Percentiles rank a stretch among this genome's conserved stretches.
Conservation (phyloP, 2,329 filamentous ascomycete genomes). For the Lachnellula hyalina region DNA sequence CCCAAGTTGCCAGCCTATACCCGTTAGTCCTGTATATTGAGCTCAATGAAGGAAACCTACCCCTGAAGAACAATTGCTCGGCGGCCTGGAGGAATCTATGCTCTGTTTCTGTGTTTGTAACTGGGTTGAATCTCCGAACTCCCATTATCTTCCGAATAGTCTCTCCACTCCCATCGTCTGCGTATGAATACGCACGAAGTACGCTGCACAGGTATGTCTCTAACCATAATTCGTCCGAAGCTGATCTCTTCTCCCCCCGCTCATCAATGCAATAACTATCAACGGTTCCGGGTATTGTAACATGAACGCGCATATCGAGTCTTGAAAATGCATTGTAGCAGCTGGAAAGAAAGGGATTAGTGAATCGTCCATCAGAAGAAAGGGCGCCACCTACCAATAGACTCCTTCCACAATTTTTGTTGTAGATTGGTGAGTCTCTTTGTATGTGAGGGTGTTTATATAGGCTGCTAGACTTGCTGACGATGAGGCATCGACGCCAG, state of each 20-base stretch:
- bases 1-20: conserved; percentile 81
- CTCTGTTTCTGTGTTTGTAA: conserved; percentile 97
- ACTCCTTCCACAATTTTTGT: conserved; percentile 87
- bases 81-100: conserved; percentile 93
- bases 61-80: conserved; percentile 90
- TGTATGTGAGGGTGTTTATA: conserved; percentile 95
- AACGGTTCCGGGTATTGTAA: conserved; percentile 92
- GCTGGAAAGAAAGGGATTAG: conserved; percentile 37
- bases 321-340: conserved; percentile 99
- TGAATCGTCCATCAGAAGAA: not conserved
- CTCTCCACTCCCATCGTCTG: conserved; percentile 90
- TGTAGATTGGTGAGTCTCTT: conserved; percentile 70
- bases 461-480: conserved; percentile 96
- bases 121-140: conserved; percentile 94
- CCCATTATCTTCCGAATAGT: conserved; percentile 95
- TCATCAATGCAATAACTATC: conserved; percentile 98
- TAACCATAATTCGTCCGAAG: conserved; percentile 91
- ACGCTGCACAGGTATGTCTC: conserved; percentile 97
- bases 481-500: conserved; percentile 92
- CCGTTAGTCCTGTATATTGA: conserved; percentile 13
- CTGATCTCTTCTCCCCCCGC: conserved; percentile 87
- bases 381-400: conserved; percentile 64
- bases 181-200: conserved; percentile 90
- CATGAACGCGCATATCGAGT: conserved; percentile 96
- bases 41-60: conserved; percentile 38